Conservation (phyloP, 2,329 filamentous ascomycete species). For the Aschersonia sp. region DNA sequence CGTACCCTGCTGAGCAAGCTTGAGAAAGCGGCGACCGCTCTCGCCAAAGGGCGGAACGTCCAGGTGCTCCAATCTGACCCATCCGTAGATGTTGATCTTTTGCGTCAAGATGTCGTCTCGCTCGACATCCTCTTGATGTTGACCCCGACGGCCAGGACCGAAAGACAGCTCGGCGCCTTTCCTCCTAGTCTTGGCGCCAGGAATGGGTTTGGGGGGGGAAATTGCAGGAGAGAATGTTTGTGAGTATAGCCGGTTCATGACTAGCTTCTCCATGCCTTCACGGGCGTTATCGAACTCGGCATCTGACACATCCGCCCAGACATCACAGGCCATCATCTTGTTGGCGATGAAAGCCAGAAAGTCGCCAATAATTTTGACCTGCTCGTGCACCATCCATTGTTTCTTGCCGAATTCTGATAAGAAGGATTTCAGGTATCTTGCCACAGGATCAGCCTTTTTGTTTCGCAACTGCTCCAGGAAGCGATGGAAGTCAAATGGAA, state of each 20-base stretch:
- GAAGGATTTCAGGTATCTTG: constrained; percentile 89
- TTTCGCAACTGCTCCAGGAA: constrained; percentile 94
- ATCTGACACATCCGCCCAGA: constrained; percentile 92
- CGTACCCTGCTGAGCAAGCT: constrained; percentile 73
- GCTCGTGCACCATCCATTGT: constrained; percentile 99
- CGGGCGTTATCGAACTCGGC: constrained; percentile 96
- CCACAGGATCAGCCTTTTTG: constrained; percentile 94
- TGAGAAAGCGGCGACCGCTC: constrained; percentile 76
- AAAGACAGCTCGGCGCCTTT: constrained; percentile 54
- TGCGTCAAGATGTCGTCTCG: constrained; percentile 90
- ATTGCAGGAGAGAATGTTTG: constrained; percentile 97
- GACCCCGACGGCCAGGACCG: constrained; percentile 75
- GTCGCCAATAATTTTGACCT: constrained; percentile 96
- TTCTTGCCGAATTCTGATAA: constrained; percentile 89
- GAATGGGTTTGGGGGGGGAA: constrained; percentile 59
- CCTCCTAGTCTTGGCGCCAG: constrained; percentile 52
- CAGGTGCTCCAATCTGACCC: constrained; percentile 85
- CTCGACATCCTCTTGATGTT: constrained; percentile 97
- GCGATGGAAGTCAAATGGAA: constrained; percentile 93
- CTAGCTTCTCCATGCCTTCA: constrained; percentile 98
- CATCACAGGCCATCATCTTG: constrained; percentile 95
- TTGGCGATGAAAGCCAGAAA: constrained; percentile 94
- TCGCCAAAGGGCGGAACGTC: constrained; percentile 79
- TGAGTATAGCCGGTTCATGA: constrained; percentile 93
- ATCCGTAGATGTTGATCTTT: constrained; percentile 93